A percentile compares a stretch with the other conserved stretches of the same genome.
Evolutionary conservation across 805 yeast genomes (phyloP).

Genomic region (Wickerhamomyces hampshirensis): DNA sequence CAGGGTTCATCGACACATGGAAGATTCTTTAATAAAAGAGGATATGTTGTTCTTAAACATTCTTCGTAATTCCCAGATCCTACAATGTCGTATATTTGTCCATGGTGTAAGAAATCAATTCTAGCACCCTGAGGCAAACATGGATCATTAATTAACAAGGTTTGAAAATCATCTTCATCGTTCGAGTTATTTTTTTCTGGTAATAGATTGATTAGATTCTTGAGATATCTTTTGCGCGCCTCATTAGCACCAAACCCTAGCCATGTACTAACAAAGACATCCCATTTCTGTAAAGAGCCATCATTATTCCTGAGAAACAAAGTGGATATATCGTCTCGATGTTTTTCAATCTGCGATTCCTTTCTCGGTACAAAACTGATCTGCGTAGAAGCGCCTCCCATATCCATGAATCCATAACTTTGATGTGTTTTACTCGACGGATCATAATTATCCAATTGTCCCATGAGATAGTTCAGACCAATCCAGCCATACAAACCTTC

Average conservation of each 20-base stretch:
- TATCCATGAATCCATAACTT: slow-evolving; percentile 94
- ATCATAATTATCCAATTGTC: slow-evolving; percentile 50
- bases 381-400: slow-evolving; percentile 99
- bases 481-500: slow-evolving; percentile 98
- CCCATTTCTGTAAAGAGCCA: slow-evolving; percentile 73
- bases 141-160: slow-evolving; percentile 55
- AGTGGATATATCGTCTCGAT: slow-evolving; percentile 66
- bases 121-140: slow-evolving; percentile 69
- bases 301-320: slow-evolving; percentile 62
- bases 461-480: slow-evolving; percentile 79
- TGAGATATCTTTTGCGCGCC: slow-evolving; percentile 71
- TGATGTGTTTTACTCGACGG: slow-evolving; percentile 32
- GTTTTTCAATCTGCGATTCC: slow-evolving; percentile 52
- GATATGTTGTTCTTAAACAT: slow-evolving; percentile 70
- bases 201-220: slow-evolving; percentile 45
- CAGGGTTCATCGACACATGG: slow-evolving; percentile 91
- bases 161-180: slow-evolving; percentile 40
- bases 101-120: slow-evolving; percentile 43
- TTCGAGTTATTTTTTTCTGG: slow-evolving; percentile 44
- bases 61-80: slow-evolving; percentile 79
- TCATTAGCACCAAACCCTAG: slow-evolving; percentile 96
- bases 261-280: slow-evolving; percentile 94
- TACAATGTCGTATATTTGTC: slow-evolving; percentile 41
- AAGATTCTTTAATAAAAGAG: slow-evolving; percentile 67
- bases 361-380: slow-evolving; percentile 85